phyloP scores from a whole-genome alignment of 148 eudicot species.

The Rhododendron williamsianum region DNA sequence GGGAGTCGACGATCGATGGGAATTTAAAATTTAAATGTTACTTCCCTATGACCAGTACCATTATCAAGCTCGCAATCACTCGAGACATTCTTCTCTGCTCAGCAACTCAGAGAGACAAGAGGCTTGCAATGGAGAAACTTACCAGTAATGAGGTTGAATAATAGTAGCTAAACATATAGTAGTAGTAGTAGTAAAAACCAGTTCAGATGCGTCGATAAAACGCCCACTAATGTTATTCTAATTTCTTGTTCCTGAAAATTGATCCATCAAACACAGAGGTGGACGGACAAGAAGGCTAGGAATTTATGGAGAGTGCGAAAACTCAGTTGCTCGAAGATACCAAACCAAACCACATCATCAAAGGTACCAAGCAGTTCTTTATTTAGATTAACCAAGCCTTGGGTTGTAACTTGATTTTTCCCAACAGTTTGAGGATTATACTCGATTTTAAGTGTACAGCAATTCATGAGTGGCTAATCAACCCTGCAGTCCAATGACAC shows the following conservation, averaged over 20 bases:
- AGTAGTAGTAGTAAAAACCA: neutral
- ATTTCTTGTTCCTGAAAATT: neutral
- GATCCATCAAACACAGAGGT: neutral
- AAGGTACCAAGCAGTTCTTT: neutral
- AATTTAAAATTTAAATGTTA: too few relatives aligned
- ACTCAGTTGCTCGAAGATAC: neutral
- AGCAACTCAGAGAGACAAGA: too few relatives aligned
- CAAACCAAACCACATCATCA: constrained; percentile 1
- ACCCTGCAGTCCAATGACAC: constrained; percentile 64
- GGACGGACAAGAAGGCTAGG: neutral
- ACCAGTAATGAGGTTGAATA: neutral
- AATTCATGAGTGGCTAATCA: constrained; percentile 1
- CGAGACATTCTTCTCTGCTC: too few relatives aligned
- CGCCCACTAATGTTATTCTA: neutral
- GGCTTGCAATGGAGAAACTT: neutral
- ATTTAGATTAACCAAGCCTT: neutral
- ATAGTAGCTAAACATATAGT: neutral
- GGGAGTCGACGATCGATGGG: too few relatives aligned
- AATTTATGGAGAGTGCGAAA: neutral
- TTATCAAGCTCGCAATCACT: too few relatives aligned
- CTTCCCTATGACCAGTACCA: too few relatives aligned
- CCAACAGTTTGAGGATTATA: too few relatives aligned
- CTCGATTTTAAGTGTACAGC: neutral
- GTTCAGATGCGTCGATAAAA: neutral
- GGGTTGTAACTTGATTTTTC: neutral